Percentiles rank a stretch among this genome's conserved stretches.
These are phyloP conservation scores for Hymenoscyphus infarciens DNA, from an alignment of 2,329 filamentous ascomycete genomes.

Conservation along the genomic window DNA sequence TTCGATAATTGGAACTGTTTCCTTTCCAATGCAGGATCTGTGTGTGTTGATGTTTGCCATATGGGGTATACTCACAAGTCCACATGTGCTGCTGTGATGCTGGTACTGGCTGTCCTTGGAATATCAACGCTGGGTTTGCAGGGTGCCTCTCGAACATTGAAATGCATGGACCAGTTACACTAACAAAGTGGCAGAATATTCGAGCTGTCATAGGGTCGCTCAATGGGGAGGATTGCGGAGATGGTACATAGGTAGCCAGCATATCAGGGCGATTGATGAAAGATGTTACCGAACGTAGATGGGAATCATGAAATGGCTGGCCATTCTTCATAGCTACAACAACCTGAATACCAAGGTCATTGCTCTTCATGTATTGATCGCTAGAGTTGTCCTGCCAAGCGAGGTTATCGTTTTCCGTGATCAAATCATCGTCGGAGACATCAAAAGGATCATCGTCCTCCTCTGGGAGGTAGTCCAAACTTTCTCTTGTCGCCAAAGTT, in stretches of 20 bases:
- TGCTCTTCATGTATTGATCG: conserved; percentile 36
- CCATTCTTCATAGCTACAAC: conserved; percentile 31
- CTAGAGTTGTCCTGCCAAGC: conserved; percentile 39
- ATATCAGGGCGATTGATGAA: conserved; percentile 43
- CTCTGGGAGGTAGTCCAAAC: conserved; percentile 7
- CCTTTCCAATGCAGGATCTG: no score
- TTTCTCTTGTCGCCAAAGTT: not conserved
- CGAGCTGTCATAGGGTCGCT: conserved; percentile 75
- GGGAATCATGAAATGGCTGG: conserved; percentile 33
- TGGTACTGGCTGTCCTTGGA: conserved; percentile 58
- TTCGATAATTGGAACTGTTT: not conserved
- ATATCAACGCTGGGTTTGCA: conserved; percentile 65
- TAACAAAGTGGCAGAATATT: conserved; percentile 89
- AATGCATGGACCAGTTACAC: conserved; percentile 79
- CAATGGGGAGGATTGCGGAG: conserved; percentile 65
- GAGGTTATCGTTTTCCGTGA: conserved; percentile 55
- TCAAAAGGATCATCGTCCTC: conserved; percentile 42
- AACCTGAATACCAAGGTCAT: conserved; percentile 29
- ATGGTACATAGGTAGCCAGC: conserved; percentile 64
- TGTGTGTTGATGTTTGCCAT: not conserved
- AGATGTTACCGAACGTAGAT: conserved; percentile 45
- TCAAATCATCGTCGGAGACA: conserved; percentile 56
- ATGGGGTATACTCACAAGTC: conserved; percentile 49
- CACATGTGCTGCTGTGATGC: conserved; percentile 62
- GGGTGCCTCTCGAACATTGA: conserved; percentile 85